phyloP scores from a whole-genome alignment of 2,329 filamentous ascomycete genomes.

The Neonectria ditissima region DNA sequence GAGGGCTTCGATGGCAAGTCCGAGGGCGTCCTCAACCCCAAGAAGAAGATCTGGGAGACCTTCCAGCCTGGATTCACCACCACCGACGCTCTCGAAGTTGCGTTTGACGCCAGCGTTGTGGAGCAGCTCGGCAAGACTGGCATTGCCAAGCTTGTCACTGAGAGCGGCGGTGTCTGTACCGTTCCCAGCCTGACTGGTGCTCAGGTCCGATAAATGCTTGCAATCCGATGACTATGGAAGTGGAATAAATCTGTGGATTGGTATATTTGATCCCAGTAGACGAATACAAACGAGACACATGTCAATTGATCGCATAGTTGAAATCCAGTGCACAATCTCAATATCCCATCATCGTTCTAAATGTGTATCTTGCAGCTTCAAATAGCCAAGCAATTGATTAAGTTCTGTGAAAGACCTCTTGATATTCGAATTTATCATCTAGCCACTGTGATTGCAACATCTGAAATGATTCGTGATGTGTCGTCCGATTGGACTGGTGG shows the following conservation, averaged over 20 bases:
- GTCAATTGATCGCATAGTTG: neutral
- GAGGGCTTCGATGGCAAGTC: slow-evolving; percentile 95
- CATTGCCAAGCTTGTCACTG: slow-evolving; percentile 77
- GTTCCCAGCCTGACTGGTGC: slow-evolving; percentile 85
- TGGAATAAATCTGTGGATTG: slow-evolving; percentile 20
- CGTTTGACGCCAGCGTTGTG: slow-evolving; percentile 83
- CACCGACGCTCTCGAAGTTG: slow-evolving; percentile 82
- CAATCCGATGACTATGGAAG: neutral
- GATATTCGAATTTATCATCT: too few relatives aligned
- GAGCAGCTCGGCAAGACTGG: slow-evolving; percentile 80
- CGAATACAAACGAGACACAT: slow-evolving; percentile 17
- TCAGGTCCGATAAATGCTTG: slow-evolving; percentile 79
- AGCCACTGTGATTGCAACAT: neutral
- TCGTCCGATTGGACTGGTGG: neutral
- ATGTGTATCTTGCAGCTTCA: neutral
- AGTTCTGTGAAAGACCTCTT: too few relatives aligned
- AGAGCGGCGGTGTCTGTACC: slow-evolving; percentile 82
- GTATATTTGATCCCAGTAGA: neutral
- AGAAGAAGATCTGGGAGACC: slow-evolving; percentile 99
- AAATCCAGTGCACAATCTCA: neutral
- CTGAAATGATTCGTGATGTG: neutral
- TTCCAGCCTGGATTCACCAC: slow-evolving; percentile 98
- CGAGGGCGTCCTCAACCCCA: slow-evolving; percentile 93
- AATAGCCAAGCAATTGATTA: neutral
- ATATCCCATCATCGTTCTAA: too few relatives aligned